Conservation (phyloP, 768 basidiomycete genomes). For the Lactifluus hygrophoroides region DNA sequence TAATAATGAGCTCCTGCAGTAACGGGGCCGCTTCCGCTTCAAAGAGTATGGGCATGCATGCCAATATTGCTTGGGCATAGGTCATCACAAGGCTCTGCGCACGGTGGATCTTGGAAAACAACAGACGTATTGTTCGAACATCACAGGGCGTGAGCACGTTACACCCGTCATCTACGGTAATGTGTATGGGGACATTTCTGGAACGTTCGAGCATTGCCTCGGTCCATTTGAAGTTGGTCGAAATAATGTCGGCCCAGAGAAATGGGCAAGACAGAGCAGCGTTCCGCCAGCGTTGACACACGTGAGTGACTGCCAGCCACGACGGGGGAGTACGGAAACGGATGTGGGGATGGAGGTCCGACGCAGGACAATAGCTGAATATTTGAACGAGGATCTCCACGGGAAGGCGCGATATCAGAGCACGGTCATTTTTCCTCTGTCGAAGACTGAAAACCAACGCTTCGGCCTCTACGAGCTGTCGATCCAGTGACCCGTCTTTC, state of each 20-base stretch:
- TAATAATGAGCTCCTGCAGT: slow-evolving; percentile 12
- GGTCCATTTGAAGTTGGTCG: slow-evolving; percentile 14
- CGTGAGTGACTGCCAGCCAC: slow-evolving; percentile 16
- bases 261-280: slow-evolving; percentile 10
- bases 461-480: slow-evolving; percentile 3
- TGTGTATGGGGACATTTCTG: slow-evolving; percentile 10
- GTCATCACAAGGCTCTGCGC: slow-evolving; percentile 17
- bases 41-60: slow-evolving; percentile 11
- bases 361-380: slow-evolving; percentile 15
- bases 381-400: slow-evolving; percentile 15
- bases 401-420: slow-evolving; percentile 13
- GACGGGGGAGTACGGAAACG: slow-evolving; percentile 9
- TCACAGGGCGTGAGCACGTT: slow-evolving; percentile 2
- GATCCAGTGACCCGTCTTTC: slow-evolving; percentile 3
- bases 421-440: slow-evolving; percentile 13
- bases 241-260: slow-evolving; percentile 16
- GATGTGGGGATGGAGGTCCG: slow-evolving; percentile 8
- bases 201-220: slow-evolving; percentile 16
- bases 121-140: background rate
- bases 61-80: background rate
- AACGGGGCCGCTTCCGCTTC: slow-evolving; percentile 4
- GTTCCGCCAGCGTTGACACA: slow-evolving; percentile 17
- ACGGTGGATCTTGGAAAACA: slow-evolving; percentile 8
- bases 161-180: slow-evolving; percentile 11
- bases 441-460: slow-evolving; percentile 6